These are phyloP conservation scores for Neonectria sp. DNA, from an alignment of 2,329 filamentous ascomycete species.

Conservation along the genomic window DNA sequence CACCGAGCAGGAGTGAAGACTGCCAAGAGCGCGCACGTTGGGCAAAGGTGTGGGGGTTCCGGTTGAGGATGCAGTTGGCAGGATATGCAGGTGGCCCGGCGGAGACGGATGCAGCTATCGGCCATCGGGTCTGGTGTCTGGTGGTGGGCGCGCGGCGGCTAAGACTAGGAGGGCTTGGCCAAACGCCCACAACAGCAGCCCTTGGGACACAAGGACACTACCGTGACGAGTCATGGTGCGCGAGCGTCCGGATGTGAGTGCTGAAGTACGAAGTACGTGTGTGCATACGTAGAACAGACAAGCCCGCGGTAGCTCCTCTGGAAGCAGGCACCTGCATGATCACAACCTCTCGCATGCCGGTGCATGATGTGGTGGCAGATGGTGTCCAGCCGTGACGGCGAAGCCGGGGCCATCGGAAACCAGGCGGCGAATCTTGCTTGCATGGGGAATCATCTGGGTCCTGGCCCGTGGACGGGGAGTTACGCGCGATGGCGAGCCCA, in stretches of 20 bases:
- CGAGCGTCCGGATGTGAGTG: constrained; percentile 6
- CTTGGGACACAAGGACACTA: not conserved
- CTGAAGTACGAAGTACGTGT: not conserved
- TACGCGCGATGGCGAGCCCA: constrained; percentile 32
- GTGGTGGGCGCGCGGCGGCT: constrained; percentile 23
- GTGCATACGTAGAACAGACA: not conserved
- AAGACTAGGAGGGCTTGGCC: constrained; percentile 17
- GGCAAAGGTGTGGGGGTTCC: constrained; percentile 31
- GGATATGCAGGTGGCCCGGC: constrained; percentile 20
- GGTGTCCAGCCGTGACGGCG: constrained; percentile 42
- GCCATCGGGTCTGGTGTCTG: constrained; percentile 10
- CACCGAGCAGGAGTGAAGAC: constrained; percentile 24
- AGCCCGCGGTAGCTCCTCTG: constrained; percentile 27
- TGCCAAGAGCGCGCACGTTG: constrained; percentile 20
- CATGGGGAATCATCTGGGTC: constrained; percentile 35
- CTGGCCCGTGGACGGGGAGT: constrained; percentile 34
- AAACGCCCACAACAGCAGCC: constrained; percentile 7
- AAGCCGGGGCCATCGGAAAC: constrained; percentile 42
- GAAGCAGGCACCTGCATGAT: constrained; percentile 48
- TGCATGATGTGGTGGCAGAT: constrained; percentile 43
- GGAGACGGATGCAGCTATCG: constrained; percentile 14
- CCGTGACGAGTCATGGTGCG: constrained; percentile 31
- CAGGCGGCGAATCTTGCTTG: constrained; percentile 46
- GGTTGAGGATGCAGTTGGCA: constrained; percentile 1
- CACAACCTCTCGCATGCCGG: constrained; percentile 42